Base-by-base conservation (phyloP, 371 early-diverging fungal species). In the Coemansia linderi region DNA sequence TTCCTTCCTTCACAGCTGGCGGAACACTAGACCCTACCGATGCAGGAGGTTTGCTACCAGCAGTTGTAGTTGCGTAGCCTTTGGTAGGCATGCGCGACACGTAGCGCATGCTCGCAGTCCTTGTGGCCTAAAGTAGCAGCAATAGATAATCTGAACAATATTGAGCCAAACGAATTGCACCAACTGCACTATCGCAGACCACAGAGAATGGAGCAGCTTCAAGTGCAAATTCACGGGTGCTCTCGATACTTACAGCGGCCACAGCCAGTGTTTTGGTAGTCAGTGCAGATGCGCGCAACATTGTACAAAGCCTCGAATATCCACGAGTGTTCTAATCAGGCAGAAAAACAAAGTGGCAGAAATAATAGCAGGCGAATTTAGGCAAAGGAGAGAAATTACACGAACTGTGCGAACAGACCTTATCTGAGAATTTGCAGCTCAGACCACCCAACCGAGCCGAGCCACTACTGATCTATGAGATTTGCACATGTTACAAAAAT, bases 1-100 rank as follows among this genome's bases (percentile, higher is more conserved):
- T 61, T 1, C 74, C 75, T 8, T 31, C 29, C 43, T 59, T 69
- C 9, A 46, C 61, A 15, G 61, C 36, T 27, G 61, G 43, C 22
- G 66, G n/a, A 22, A 41, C 38, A 17, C 40, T 36, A 8, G 71
- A 1, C 24, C 57, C 15, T 5, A 50, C 36, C 13, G 72, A 13
- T 9, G 48, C 7, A 5, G 62, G 3, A 22, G 64, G 4, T 41
- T 48, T 33, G 31, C 61, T 27, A 17, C 38, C 27, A 4, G 69
- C 24, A 19, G 48, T 8, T 1, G 73, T 71, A 17, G 64, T 66
- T 19, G 64, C 74, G 63, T 72, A 62, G 31, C 68, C 68, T 39
- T 44, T 57, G 33, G 48, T 29, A 12, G 60, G 9, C 8, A 64
- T 5, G 29, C 64, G 59, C n/a, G n/a, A 27, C 10, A 60, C 24